Base-by-base conservation (phyloP, 148 eudicot genomes). In the Linanthus parryae region DNA sequence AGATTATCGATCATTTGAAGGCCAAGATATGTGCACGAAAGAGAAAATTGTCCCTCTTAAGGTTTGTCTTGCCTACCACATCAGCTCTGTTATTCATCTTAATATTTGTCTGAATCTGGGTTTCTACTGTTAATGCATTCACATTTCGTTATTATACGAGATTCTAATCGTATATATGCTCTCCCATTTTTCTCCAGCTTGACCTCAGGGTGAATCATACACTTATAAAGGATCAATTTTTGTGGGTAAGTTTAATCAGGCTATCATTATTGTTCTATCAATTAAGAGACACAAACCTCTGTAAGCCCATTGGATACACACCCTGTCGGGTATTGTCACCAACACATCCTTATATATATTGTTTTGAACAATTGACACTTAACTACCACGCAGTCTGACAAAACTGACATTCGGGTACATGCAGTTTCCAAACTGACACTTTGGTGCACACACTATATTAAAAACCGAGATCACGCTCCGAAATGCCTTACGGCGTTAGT, bases 171-270 rank as follows among this genome's bases (percentile, higher is more conserved):
- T 15, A 36, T 35, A 66, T 42, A 18, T 22, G 21, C 57, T 2
- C 19, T 23, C 28, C 49, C 15, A 9, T 47, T 28, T 66, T 29
- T 56, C 50, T 39, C 28, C 82, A 91, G 98, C 75, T 91, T 53
- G 98, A 91, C 79, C 90, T 91, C 63, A 84, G 96, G 37, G 96
- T 92, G 35, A 92, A 92, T 66, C 73, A 84, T 48, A 87, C 96
- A 58, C 84, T 92, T 39, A 79, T 92, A 43, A 84, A 75, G 67
- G 98, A 92, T 77, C 95, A 92, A 34, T 87, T 92, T 68, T 64
- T 92, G 44, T 92, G 98, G 96, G 98, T 92, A 67, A 65, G 96
- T 52, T 70, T 57, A 15, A n/a, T 33, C 31, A 18, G 8, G 34
- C 13, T 19, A n/a, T 31, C 11, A 11, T 31, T 31, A 31, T 5